Conservation (phyloP, 371 early-diverging fungal genomes). For the Rhizomucor pusillus region DNA sequence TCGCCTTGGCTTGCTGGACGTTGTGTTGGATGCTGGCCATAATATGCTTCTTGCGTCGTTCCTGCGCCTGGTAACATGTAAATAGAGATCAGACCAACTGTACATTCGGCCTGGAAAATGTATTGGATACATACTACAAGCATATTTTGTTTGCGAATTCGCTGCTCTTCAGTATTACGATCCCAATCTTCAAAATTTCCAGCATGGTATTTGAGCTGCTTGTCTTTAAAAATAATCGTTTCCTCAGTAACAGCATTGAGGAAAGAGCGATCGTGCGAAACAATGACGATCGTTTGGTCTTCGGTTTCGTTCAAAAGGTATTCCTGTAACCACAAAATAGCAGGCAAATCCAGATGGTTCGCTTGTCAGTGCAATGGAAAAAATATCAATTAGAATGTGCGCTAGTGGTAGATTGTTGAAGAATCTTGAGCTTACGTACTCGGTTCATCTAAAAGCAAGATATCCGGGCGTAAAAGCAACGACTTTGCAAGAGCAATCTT, state of each 20-base stretch:
- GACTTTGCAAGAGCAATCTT: conserved; percentile 82
- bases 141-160: conserved; percentile 50
- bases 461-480: conserved; percentile 71
- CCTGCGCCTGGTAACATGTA: conserved; percentile 36
- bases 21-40: conserved; percentile 64
- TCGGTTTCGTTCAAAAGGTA: conserved; percentile 58
- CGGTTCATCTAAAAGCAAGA: conserved; percentile 89
- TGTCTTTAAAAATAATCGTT: conserved; percentile 69
- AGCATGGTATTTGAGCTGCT: conserved; percentile 61
- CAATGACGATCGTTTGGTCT: conserved; percentile 64
- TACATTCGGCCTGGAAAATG: too few species aligned
- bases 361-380: conserved; percentile 17
- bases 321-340: conserved; percentile 76
- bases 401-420: neutral
- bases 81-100: too few species aligned
- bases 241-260: conserved; percentile 67
- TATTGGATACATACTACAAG: conserved; percentile 39
- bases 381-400: neutral
- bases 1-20: conserved; percentile 62
- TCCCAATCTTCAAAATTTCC: conserved; percentile 79
- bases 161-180: conserved; percentile 59
- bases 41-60: conserved; percentile 61
- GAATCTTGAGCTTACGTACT: too few species aligned
- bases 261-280: conserved; percentile 82
- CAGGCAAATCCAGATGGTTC: conserved; percentile 80